phyloP scores from a whole-genome alignment of 2,329 filamentous ascomycete species.

The Teratosphaeria viscida region DNA sequence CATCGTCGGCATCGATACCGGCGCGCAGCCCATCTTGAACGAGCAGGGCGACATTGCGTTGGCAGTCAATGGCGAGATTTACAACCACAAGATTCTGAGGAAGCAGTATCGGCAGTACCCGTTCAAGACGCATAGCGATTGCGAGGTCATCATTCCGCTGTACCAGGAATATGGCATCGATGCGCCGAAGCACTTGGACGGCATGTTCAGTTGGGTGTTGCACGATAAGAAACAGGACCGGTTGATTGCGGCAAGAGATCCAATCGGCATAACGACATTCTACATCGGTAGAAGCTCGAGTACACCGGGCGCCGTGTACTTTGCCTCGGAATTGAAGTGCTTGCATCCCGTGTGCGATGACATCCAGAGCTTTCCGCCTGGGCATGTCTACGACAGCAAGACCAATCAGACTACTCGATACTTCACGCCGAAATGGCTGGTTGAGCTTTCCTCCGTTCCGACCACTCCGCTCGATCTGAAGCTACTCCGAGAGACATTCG shows the following conservation, averaged over 20 bases:
- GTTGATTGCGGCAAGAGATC: constrained; percentile 86
- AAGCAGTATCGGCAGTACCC: constrained; percentile 80
- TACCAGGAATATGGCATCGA: constrained; percentile 89
- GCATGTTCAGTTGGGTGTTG: constrained; percentile 99
- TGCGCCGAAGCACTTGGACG: constrained; percentile 85
- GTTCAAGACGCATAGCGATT: constrained; percentile 98
- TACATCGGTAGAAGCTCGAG: constrained; percentile 84
- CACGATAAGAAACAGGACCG: constrained; percentile 94
- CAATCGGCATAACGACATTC: constrained; percentile 93
- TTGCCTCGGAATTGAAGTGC: constrained; percentile 93
- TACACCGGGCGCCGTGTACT: constrained; percentile 79
- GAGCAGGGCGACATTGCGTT: constrained; percentile 79
- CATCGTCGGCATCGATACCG: constrained; percentile 94
- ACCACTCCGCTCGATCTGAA: constrained; percentile 74
- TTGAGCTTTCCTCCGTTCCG: constrained; percentile 71
- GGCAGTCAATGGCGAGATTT: constrained; percentile 98
- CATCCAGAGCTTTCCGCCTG: constrained; percentile 87
- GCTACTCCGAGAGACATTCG: constrained; percentile 67
- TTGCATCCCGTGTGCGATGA: constrained; percentile 89
- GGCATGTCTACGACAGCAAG: constrained; percentile 91
- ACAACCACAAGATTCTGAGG: constrained; percentile 94
- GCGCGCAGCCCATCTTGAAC: constrained; percentile 90
- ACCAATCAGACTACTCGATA: constrained; percentile 78
- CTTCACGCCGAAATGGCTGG: constrained; percentile 78
- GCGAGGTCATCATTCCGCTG: constrained; percentile 96